phyloP scores from a whole-genome alignment of 2,329 filamentous ascomycete species.

The Epichloe festucae region DNA sequence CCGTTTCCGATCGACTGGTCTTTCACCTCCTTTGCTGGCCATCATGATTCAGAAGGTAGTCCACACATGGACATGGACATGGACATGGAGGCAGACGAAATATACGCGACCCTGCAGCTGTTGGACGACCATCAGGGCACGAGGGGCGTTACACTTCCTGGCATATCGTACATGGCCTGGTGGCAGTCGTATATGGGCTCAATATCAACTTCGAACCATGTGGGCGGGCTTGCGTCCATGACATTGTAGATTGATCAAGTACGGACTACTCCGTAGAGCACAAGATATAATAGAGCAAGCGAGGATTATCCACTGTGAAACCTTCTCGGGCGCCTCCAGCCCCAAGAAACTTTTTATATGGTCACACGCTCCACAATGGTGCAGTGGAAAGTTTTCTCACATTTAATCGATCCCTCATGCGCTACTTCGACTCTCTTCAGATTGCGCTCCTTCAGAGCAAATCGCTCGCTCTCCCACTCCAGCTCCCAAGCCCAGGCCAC shows the following conservation, averaged over 20 bases:
- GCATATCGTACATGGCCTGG: conserved; percentile 3
- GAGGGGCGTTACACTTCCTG: background rate
- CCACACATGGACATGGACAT: background rate
- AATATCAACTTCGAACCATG: background rate
- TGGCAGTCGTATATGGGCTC: conserved; percentile 4
- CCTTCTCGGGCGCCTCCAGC: no score
- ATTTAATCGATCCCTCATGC: no score
- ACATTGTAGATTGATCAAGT: background rate
- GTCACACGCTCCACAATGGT: no score
- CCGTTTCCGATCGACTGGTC: background rate
- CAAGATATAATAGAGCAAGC: no score
- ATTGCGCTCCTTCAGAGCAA: no score
- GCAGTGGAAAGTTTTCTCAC: no score
- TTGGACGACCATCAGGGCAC: background rate
- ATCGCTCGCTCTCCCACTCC: no score
- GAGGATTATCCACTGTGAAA: no score
- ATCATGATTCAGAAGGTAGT: background rate
- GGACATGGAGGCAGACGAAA: background rate
- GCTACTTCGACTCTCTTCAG: no score
- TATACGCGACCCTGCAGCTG: background rate
- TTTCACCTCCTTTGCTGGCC: background rate
- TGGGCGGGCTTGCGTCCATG: background rate
- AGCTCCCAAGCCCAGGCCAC: no score
- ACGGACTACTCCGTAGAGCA: background rate
- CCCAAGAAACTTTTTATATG: no score